Evolutionary conservation across 768 basidiomycete genomes (phyloP).

Genomic region (Hygrophorus russula): DNA sequence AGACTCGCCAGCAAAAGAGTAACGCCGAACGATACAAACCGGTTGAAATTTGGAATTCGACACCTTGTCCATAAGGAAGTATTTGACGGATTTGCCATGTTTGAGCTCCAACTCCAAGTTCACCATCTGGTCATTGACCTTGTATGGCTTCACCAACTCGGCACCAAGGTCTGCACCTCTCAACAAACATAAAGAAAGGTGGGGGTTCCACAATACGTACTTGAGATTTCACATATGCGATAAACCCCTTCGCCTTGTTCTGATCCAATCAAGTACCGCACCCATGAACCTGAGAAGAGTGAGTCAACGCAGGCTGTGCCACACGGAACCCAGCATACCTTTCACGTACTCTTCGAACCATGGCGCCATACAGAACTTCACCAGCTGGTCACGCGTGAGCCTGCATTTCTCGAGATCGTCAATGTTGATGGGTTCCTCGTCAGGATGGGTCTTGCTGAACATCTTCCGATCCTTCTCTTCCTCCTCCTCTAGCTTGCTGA

Average conservation of each 20-base stretch:
- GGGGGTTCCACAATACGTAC: slow-evolving; percentile 33
- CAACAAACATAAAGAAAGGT: slow-evolving; percentile 3
- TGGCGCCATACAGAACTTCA: slow-evolving; percentile 59
- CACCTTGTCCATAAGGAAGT: slow-evolving; percentile 75
- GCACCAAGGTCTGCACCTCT: slow-evolving; percentile 32
- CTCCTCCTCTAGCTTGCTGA: slow-evolving; percentile 61
- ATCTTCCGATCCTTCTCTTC: slow-evolving; percentile 52
- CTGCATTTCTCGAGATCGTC: slow-evolving; percentile 51
- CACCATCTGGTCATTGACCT: slow-evolving; percentile 50
- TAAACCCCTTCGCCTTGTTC: slow-evolving; percentile 55
- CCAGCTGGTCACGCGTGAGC: slow-evolving; percentile 60
- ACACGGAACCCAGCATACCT: slow-evolving; percentile 32
- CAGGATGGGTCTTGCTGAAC: slow-evolving; percentile 31
- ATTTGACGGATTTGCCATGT: slow-evolving; percentile 55
- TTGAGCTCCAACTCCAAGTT: slow-evolving; percentile 65
- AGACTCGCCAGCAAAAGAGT: background rate
- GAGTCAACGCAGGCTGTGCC: slow-evolving; percentile 4
- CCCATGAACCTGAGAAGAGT: slow-evolving; percentile 56
- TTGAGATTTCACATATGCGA: slow-evolving; percentile 68
- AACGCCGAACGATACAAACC: slow-evolving; percentile 29
- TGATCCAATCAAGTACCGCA: slow-evolving; percentile 69
- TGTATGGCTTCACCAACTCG: slow-evolving; percentile 55
- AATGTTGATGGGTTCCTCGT: slow-evolving; percentile 39
- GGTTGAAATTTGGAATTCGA: slow-evolving; percentile 60
- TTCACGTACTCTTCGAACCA: slow-evolving; percentile 82